Conservation (phyloP, 306 rosid genomes). For the Vigna trinervia region DNA sequence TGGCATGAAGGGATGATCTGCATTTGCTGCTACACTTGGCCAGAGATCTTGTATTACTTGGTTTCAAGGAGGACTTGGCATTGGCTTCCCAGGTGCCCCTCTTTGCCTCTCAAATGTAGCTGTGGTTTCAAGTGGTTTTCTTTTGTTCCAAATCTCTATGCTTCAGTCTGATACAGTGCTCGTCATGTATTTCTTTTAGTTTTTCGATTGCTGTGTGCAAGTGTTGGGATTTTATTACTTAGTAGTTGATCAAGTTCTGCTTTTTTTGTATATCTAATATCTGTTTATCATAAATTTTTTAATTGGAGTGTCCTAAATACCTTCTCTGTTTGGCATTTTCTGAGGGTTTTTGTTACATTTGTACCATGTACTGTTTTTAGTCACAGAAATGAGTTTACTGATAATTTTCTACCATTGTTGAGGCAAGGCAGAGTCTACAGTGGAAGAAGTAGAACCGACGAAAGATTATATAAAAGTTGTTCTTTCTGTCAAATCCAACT, state of each 20-base stretch:
- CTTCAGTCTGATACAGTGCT: slow-evolving; percentile 42
- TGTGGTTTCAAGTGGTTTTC: slow-evolving; percentile 94
- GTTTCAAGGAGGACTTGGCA: slow-evolving; percentile 82
- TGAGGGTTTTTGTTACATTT: background rate
- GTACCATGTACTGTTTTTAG: background rate
- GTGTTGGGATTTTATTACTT: background rate
- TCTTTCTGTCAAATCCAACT: background rate
- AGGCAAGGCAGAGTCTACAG: background rate
- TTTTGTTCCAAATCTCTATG: slow-evolving; percentile 72
- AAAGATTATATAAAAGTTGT: background rate
- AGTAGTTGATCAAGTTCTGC: background rate
- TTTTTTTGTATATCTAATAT: background rate
- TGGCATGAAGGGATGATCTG: slow-evolving; percentile 93
- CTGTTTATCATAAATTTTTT: slow-evolving; percentile 30
- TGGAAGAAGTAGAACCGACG: background rate
- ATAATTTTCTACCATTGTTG: background rate
- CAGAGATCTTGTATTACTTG: slow-evolving; percentile 85
- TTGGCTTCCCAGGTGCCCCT: slow-evolving; percentile 89
- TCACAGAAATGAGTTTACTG: background rate
- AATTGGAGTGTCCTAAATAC: background rate
- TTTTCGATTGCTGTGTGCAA: slow-evolving; percentile 18
- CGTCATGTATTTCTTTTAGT: background rate
- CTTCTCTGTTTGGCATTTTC: background rate
- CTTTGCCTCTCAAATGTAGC: slow-evolving; percentile 77
- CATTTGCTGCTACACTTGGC: slow-evolving; percentile 90